Conservation (phyloP, 2,329 filamentous ascomycete genomes). For the Harringtonia lauricola region DNA sequence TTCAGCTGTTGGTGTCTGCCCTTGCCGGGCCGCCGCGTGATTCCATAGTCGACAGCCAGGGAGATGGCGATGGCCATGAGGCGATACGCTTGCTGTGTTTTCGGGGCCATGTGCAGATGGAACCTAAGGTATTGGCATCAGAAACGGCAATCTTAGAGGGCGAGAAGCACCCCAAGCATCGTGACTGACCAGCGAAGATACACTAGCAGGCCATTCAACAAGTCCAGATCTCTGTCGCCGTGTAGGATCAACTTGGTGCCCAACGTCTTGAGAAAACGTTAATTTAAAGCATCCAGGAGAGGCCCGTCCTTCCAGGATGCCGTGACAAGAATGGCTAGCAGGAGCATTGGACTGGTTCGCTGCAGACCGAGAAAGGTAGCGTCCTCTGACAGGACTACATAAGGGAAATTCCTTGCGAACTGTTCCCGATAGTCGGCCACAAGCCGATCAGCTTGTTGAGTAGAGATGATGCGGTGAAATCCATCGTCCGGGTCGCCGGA, state of each 20-base stretch:
- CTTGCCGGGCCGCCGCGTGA: slow-evolving; percentile 3
- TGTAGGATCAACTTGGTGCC: background rate
- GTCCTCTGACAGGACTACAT: background rate
- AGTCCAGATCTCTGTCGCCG: slow-evolving; percentile 1
- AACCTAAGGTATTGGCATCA: background rate
- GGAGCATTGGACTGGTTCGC: background rate
- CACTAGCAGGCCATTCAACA: slow-evolving; percentile 2
- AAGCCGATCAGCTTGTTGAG: background rate
- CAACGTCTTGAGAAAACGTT: background rate
- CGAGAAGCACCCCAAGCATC: background rate
- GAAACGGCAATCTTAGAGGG: background rate
- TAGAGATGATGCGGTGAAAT: background rate
- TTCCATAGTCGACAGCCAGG: slow-evolving; percentile 3
- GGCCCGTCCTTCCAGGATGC: background rate
- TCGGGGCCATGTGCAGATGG: background rate
- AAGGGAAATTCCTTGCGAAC: background rate
- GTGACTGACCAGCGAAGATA: slow-evolving; percentile 1
- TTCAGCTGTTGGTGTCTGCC: slow-evolving; percentile 4
- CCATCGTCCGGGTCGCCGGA: background rate
- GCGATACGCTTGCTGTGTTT: background rate
- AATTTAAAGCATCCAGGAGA: background rate
- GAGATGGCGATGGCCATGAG: slow-evolving; percentile 3
- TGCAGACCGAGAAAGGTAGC: background rate
- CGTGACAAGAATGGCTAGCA: background rate
- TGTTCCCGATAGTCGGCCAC: background rate